Base-by-base conservation (phyloP, 805 yeast genomes). In the Saccharomycopsis selenospora region DNA sequence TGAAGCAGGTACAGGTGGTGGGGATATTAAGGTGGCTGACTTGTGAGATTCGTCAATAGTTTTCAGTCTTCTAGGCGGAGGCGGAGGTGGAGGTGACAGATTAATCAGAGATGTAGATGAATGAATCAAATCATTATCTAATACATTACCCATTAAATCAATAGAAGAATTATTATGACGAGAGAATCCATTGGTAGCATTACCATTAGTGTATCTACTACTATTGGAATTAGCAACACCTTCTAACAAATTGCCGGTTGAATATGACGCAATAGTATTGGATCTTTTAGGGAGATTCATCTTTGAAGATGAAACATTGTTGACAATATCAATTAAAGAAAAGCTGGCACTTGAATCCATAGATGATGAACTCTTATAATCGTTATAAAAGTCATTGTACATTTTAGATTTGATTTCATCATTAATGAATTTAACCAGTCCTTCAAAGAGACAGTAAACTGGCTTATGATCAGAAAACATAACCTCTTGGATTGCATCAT, bases 401-500 rank as follows among this genome's bases (percentile, higher is more conserved):
- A 90, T 64, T 38, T 67, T 65, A 45, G 73, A 70, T 61, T 79
- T 85, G 30, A 71, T 66, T 8, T 64, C 70, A 52, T 84, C 84
- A 61, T 93, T 84, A 27, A 90, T 72, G 48, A 85, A 75, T 47
- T 77, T 74, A 17, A 87, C 90, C 17, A 66, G 70, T 11, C 85
- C 77, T 28, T 71, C 67, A 59, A 84, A 89, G 0, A 88, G 79
- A 3, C 91, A 89, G 63, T 75, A 93, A 2, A 93, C 96, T 0
- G 99, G 99, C 51, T 87, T 81, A 62, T 93, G 99, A 61, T 93
- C 99, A 48, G 96, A 87, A 49, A 82, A 72, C 48, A 60, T 61
- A 38, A 91, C 64, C 20, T 65, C 65, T 55, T 77, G 77, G 1
- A 80, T 79, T 44, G 83, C 76, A 47, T 80, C 76, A 61, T 93